phyloP scores from a whole-genome alignment of 2,329 filamentous ascomycete species.

The Calonectria montana region DNA sequence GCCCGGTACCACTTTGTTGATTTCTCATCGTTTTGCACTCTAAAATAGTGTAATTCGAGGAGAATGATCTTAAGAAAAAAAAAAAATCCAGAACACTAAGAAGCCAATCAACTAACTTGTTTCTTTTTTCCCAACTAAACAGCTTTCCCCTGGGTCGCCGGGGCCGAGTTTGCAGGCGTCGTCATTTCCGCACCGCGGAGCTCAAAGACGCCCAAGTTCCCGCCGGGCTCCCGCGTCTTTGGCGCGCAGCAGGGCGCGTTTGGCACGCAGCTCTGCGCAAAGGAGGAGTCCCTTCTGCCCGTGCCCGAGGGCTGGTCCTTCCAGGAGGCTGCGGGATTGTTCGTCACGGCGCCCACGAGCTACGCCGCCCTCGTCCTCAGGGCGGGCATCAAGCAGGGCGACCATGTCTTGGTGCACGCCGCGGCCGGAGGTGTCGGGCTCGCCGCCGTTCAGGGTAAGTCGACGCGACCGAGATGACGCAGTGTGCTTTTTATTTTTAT shows the following conservation, averaged over 20 bases:
- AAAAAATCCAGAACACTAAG: neutral
- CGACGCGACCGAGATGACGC: neutral
- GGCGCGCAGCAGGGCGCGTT: slow-evolving; percentile 89
- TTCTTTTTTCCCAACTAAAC: neutral
- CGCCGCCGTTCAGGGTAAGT: slow-evolving; percentile 81
- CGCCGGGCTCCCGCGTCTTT: slow-evolving; percentile 85
- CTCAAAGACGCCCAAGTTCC: slow-evolving; percentile 68
- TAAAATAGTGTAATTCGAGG: neutral
- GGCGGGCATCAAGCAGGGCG: slow-evolving; percentile 81
- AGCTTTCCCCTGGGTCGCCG: slow-evolving; percentile 88
- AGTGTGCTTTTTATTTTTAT: neutral
- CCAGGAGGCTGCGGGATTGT: slow-evolving; percentile 86
- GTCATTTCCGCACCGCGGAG: slow-evolving; percentile 74
- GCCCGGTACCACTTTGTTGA: neutral
- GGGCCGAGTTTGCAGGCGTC: slow-evolving; percentile 86
- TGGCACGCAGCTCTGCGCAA: slow-evolving; percentile 77
- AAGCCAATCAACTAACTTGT: neutral
- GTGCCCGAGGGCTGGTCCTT: slow-evolving; percentile 87
- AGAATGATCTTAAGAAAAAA: neutral
- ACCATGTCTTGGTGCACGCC: slow-evolving; percentile 91
- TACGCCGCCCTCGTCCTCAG: slow-evolving; percentile 86
- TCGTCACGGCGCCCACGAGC: slow-evolving; percentile 91
- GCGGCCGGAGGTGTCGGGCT: slow-evolving; percentile 93
- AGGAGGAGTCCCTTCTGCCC: slow-evolving; percentile 75
- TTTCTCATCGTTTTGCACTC: no score